Percentiles rank a stretch among this genome's conserved stretches.
Evolutionary conservation across 768 basidiomycete genomes (phyloP).

Genomic region (Russula vinacea): DNA sequence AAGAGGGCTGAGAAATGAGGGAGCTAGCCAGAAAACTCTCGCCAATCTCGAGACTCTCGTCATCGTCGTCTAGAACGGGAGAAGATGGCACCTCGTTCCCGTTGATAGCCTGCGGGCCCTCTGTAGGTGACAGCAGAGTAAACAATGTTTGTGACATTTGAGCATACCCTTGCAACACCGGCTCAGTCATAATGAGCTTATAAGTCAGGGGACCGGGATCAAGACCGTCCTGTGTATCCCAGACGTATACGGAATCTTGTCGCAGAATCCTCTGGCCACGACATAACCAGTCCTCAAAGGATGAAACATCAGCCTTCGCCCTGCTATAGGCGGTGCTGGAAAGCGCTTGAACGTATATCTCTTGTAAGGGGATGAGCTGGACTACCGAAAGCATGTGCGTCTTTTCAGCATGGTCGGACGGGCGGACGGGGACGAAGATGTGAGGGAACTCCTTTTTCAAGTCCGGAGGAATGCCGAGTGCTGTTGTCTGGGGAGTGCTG

Average conservation of each 20-base stretch:
- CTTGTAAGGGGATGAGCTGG: constrained; percentile 29
- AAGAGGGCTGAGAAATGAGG: constrained; percentile 29
- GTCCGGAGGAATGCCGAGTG: constrained; percentile 16
- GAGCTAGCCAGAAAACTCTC: constrained; percentile 54
- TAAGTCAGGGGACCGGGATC: constrained; percentile 9
- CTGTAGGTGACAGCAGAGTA: constrained; percentile 21
- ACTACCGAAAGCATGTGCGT: constrained; percentile 26
- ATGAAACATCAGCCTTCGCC: constrained; percentile 26
- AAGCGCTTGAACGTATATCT: constrained; percentile 32
- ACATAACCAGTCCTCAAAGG: constrained; percentile 34
- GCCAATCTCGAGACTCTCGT: constrained; percentile 57
- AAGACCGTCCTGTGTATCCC: constrained; percentile 29
- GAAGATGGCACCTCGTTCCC: constrained; percentile 6
- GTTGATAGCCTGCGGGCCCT: constrained; percentile 27
- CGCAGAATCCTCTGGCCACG: constrained; percentile 45
- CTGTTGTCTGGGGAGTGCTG: constrained; percentile 26
- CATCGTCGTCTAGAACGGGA: constrained; percentile 5
- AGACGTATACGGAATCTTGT: constrained; percentile 44
- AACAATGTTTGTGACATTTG: constrained; percentile 26
- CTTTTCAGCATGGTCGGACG: neutral
- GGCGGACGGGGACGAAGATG: constrained; percentile 1
- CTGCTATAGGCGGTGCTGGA: constrained; percentile 31
- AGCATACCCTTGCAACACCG: constrained; percentile 28
- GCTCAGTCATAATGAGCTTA: constrained; percentile 27
- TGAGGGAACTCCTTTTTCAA: constrained; percentile 12